These are phyloP conservation scores for California macrophylla DNA, from an alignment of 441 rosid species.

Conservation along the genomic window DNA sequence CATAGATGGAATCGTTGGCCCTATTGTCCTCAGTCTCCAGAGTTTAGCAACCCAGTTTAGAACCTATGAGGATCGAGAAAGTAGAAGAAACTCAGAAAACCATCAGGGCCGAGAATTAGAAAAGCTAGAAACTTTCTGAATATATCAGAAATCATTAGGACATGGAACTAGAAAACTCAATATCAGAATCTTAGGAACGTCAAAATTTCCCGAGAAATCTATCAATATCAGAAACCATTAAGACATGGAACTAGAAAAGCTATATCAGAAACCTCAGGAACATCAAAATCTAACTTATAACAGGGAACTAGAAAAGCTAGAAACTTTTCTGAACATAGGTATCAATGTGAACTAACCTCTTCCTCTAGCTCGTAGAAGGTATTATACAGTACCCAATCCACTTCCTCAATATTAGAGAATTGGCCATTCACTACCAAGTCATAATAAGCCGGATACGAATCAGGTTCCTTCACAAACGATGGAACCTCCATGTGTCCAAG, in stretches of 20 bases:
- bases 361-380: background rate
- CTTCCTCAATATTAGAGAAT: background rate
- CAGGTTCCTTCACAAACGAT: background rate
- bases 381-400: background rate
- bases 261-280: background rate
- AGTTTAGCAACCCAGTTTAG: background rate
- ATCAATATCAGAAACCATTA: background rate
- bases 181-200: background rate
- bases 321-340: background rate
- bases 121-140: background rate
- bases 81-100: background rate
- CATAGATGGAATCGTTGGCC: constrained; percentile 1
- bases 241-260: background rate
- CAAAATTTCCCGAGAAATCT: background rate
- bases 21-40: background rate
- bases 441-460: background rate
- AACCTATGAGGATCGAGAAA: background rate
- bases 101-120: background rate
- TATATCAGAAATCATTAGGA: background rate
- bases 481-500: background rate
- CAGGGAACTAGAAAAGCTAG: background rate
- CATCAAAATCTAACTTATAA: background rate
- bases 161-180: background rate
- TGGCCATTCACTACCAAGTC: background rate
- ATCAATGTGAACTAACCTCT: background rate